Percentiles rank a stretch among this genome's conserved stretches.
Conservation (phyloP, 208 protist genomes). For the Cochliopodium minus region DNA sequence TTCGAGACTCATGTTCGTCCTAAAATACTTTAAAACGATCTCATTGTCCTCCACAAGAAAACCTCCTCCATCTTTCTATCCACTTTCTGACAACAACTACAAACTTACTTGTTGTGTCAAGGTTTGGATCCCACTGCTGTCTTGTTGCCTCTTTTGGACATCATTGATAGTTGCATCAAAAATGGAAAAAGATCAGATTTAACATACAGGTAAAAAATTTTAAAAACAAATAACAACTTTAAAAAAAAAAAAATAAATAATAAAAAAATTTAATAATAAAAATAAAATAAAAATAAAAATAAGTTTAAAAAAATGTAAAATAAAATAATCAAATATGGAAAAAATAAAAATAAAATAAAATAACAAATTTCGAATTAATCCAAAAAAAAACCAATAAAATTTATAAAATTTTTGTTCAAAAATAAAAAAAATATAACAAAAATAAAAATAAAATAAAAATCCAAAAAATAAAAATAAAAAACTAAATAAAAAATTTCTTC, state of each 20-base stretch:
- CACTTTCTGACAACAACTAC: too few species aligned
- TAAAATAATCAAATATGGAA: constrained; percentile 1
- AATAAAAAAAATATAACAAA: constrained; percentile 2
- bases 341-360: not conserved
- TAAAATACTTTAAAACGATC: too few species aligned
- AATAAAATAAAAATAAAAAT: constrained; percentile 2
- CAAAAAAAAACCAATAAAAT: not conserved
- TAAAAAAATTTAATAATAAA: constrained; percentile 5
- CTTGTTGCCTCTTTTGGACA: too few species aligned
- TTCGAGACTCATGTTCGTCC: too few species aligned
- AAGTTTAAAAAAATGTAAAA: constrained; percentile 5
- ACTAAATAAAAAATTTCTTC: not conserved
- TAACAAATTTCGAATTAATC: not conserved
- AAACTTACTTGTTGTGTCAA: too few species aligned
- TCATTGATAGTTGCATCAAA: too few species aligned
- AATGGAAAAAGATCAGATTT: constrained; percentile 2
- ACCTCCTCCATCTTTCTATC: too few species aligned
- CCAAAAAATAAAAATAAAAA: not conserved
- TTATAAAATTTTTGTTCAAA: not conserved
- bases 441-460: constrained; percentile 5
- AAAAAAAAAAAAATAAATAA: constrained; percentile 4
- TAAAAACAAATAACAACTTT: not conserved
- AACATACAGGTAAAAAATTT: not conserved
- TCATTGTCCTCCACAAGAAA: too few species aligned
- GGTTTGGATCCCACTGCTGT: too few species aligned